These are phyloP conservation scores for Kitagawia praeruptora DNA, from an alignment of 129 eudicot genomes.

Conservation along the genomic window DNA sequence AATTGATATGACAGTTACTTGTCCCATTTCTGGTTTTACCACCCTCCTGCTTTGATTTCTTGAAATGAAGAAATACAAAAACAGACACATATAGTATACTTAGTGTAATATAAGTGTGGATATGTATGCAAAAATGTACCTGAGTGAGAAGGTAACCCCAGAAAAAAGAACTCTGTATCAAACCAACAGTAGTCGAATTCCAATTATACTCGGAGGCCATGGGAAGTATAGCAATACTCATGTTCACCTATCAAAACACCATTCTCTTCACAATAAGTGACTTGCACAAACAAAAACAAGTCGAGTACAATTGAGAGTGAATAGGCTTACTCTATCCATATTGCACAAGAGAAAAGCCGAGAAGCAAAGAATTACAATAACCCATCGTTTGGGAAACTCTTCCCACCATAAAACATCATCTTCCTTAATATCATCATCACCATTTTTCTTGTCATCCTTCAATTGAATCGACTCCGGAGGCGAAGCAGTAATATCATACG, in stretches of 20 bases:
- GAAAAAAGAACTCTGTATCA: constrained; percentile 88
- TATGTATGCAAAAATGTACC: constrained; percentile 16
- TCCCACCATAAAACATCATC: constrained; percentile 54
- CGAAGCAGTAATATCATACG: constrained; percentile 34
- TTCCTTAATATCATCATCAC: constrained; percentile 20
- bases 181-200: constrained; percentile 82
- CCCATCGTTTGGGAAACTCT: constrained; percentile 88
- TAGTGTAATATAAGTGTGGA: neutral
- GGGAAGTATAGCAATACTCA: constrained; percentile 97
- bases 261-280: neutral
- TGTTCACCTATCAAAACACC: constrained; percentile 58
- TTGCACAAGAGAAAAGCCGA: constrained; percentile 84
- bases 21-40: neutral
- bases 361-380: constrained; percentile 70
- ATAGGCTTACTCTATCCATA: constrained; percentile 77
- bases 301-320: too few species aligned
- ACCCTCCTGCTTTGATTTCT: neutral
- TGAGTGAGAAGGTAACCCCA: constrained; percentile 99
- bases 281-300: neutral
- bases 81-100: too few species aligned
- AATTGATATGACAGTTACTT: neutral
- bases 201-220: constrained; percentile 88
- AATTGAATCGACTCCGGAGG: constrained; percentile 30
- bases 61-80: too few species aligned
- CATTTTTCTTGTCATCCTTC: constrained; percentile 4